A percentile compares a stretch with the other conserved stretches of the same genome.
These are phyloP conservation scores for Akebia trifoliata DNA, from an alignment of 164 flowering plant genomes.

Conservation along the genomic window DNA sequence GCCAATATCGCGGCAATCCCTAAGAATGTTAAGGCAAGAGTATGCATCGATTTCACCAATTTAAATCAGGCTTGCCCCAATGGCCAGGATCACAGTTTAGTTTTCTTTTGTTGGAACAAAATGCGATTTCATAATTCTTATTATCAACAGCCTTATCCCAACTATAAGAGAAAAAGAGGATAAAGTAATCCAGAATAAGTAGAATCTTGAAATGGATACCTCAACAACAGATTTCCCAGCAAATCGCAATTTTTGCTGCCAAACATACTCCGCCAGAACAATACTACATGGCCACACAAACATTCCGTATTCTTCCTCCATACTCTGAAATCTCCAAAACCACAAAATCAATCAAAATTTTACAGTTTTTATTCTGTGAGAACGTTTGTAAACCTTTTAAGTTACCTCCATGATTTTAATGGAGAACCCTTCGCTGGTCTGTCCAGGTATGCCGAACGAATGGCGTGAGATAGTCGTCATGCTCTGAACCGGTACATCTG, in stretches of 20 bases:
- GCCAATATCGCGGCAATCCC: no score
- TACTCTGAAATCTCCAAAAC: constrained; percentile 34
- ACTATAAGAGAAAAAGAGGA: no score
- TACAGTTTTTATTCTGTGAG: neutral
- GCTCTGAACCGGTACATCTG: neutral
- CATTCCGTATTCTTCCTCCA: constrained; percentile 87
- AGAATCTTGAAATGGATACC: constrained; percentile 46
- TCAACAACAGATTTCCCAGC: constrained; percentile 57
- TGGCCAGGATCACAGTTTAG: no score
- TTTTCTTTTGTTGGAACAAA: no score
- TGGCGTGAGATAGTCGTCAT: constrained; percentile 23
- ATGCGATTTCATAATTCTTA: no score
- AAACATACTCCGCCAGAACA: constrained; percentile 84
- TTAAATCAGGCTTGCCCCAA: no score
- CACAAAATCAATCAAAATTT: neutral
- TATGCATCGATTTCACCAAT: no score
- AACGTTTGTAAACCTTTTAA: neutral
- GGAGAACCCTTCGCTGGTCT: constrained; percentile 15
- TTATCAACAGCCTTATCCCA: no score
- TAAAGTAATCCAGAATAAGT: no score
- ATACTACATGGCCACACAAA: constrained; percentile 96
- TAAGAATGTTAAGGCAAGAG: no score
- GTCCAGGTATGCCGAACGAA: constrained; percentile 11
- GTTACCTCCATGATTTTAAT: constrained; percentile 27
- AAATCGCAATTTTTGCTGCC: constrained; percentile 76